phyloP scores from a whole-genome alignment of 1,139 yeast genomes.

The Protomyces gravidus region DNA sequence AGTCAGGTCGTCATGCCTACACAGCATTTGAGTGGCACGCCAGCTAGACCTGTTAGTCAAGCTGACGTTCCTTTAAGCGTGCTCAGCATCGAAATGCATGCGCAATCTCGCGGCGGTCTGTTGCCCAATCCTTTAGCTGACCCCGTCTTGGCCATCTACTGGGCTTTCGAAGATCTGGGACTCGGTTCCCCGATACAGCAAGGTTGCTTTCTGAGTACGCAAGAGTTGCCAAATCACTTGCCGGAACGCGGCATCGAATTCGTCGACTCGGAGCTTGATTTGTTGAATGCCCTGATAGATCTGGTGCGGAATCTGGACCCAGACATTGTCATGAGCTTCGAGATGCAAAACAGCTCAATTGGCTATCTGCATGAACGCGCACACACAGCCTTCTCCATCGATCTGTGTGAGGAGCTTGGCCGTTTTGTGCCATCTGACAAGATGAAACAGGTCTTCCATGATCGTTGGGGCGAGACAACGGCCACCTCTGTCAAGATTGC shows the following conservation, averaged over 20 bases:
- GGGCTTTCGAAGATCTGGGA: slow-evolving; percentile 49
- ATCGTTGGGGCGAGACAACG: slow-evolving; percentile 78
- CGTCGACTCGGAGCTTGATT: slow-evolving; percentile 49
- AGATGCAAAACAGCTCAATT: slow-evolving; percentile 77
- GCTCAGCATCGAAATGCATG: slow-evolving; percentile 35
- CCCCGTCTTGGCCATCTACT: slow-evolving; percentile 56
- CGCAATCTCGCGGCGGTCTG: slow-evolving; percentile 49
- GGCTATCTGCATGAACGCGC: slow-evolving; percentile 77
- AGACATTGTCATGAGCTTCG: slow-evolving; percentile 81
- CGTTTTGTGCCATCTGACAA: slow-evolving; percentile 45
- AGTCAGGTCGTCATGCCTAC: slow-evolving; percentile 10
- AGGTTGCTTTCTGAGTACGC: slow-evolving; percentile 15
- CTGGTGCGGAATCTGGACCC: slow-evolving; percentile 71
- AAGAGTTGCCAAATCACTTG: not conserved
- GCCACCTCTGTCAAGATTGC: slow-evolving; percentile 63
- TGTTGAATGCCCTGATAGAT: slow-evolving; percentile 54
- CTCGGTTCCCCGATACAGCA: slow-evolving; percentile 1
- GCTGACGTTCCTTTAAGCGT: slow-evolving; percentile 25
- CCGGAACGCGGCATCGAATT: not conserved
- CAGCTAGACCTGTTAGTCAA: slow-evolving; percentile 5
- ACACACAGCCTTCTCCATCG: slow-evolving; percentile 45
- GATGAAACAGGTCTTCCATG: slow-evolving; percentile 44
- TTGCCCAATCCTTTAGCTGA: slow-evolving; percentile 67
- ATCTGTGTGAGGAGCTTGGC: slow-evolving; percentile 45
- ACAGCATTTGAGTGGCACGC: not conserved